These are phyloP conservation scores for Mortierella sp. DNA, from an alignment of 371 early-diverging fungal species.

Conservation along the genomic window DNA sequence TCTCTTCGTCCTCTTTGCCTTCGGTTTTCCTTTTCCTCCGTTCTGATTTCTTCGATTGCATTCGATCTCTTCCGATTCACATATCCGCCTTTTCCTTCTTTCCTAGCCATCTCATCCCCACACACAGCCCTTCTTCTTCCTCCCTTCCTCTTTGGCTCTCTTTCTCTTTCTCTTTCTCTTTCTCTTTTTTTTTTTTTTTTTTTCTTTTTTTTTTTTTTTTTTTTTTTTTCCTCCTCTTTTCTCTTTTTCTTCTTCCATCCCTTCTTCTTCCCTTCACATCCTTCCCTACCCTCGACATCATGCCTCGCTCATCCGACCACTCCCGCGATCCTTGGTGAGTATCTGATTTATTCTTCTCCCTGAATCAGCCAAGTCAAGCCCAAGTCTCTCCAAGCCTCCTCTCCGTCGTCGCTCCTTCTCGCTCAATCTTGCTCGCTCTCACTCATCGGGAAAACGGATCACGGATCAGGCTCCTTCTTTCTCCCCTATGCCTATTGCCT, in stretches of 20 bases:
- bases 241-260: neutral
- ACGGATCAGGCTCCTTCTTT: neutral
- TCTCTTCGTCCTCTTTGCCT: neutral
- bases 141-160: too few species aligned
- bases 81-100: neutral
- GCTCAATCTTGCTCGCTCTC: neutral
- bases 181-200: slow-evolving; percentile 49
- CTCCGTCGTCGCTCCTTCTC: neutral
- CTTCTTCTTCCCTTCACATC: neutral
- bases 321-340: slow-evolving; percentile 54
- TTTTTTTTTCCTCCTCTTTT: neutral
- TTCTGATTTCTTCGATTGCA: slow-evolving; percentile 7
- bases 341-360: neutral
- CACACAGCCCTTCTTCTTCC: slow-evolving; percentile 43
- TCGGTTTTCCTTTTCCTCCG: slow-evolving; percentile 11
- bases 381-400: neutral
- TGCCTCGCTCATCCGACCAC: slow-evolving; percentile 54
- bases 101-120: neutral
- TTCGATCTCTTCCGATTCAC: slow-evolving; percentile 1
- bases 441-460: neutral
- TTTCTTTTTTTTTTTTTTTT: slow-evolving; percentile 2
- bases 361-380: neutral
- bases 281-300: slow-evolving; percentile 15
- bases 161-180: too few species aligned
- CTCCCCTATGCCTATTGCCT: too few species aligned